phyloP scores from a whole-genome alignment of 305 asterid species.

The Solanum hybrid region DNA sequence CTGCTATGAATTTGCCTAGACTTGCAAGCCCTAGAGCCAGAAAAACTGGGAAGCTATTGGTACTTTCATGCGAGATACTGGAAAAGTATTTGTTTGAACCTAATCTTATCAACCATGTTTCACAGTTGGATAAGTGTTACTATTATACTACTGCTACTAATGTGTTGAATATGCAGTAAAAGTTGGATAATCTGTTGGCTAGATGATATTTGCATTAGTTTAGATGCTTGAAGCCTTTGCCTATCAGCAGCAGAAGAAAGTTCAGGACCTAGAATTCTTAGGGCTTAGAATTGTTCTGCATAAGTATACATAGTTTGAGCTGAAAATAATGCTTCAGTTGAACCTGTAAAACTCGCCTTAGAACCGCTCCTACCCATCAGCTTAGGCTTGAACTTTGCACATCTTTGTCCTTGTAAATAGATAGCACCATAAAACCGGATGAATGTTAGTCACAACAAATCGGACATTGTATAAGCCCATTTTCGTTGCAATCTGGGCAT shows the following conservation, averaged over 20 bases:
- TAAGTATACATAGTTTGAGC: background rate
- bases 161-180: background rate
- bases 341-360: background rate
- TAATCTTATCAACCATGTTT: background rate
- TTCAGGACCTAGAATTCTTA: background rate
- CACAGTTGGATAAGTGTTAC: background rate
- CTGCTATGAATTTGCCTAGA: background rate
- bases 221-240: background rate
- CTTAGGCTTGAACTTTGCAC: background rate
- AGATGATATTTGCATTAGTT: background rate
- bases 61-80: background rate
- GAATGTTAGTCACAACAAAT: conserved; percentile 34
- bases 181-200: background rate
- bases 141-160: background rate
- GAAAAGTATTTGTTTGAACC: background rate
- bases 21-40: background rate
- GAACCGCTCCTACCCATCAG: background rate
- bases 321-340: background rate
- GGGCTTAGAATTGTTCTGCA: background rate
- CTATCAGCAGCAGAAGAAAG: background rate
- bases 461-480: conserved; percentile 57
- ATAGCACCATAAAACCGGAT: background rate
- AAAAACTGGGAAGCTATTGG: background rate
- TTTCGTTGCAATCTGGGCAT: conserved; percentile 68
- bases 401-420: background rate